These are phyloP conservation scores for Acrodontium crateriforme DNA, from an alignment of 2,329 filamentous ascomycete species.

Conservation along the genomic window DNA sequence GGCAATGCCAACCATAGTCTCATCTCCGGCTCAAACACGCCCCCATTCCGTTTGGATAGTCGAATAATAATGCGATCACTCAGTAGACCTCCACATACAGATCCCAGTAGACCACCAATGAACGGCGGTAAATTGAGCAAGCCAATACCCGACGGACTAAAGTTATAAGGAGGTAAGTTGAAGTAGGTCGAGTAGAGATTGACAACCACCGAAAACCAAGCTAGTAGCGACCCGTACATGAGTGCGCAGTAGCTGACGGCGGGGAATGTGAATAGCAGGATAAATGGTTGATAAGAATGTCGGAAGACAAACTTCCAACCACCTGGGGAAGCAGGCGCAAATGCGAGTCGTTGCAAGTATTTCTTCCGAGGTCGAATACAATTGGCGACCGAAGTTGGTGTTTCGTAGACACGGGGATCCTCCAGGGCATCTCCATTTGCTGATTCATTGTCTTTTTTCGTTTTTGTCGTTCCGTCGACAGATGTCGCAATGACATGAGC, in stretches of 20 bases:
- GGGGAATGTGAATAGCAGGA: constrained; percentile 25
- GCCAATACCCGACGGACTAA: constrained; percentile 35
- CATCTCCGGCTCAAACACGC: constrained; percentile 23
- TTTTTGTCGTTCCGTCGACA: background rate
- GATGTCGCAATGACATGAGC: constrained; percentile 2
- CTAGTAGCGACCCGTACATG: constrained; percentile 25
- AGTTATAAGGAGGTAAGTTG: constrained; percentile 28
- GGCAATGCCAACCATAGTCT: constrained; percentile 22
- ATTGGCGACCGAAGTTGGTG: constrained; percentile 16
- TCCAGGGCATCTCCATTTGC: constrained; percentile 3
- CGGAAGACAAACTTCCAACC: constrained; percentile 18
- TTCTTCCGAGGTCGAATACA: constrained; percentile 26
- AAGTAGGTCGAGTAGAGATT: constrained; percentile 22
- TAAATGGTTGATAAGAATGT: constrained; percentile 25
- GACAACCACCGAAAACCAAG: constrained; percentile 25
- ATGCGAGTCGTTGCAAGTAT: constrained; percentile 29
- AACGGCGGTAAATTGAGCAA: constrained; percentile 39
- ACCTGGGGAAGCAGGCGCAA: constrained; percentile 20
- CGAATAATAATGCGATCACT: constrained; percentile 30
- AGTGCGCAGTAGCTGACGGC: constrained; percentile 26
- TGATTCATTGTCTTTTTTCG: background rate
- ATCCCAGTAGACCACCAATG: constrained; percentile 32
- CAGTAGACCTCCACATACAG: constrained; percentile 32
- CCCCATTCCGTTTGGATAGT: constrained; percentile 19
- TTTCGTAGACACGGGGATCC: background rate